Evolutionary conservation across 768 basidiomycete genomes (phyloP).

Genomic region (Podaxis carcinomalis): DNA sequence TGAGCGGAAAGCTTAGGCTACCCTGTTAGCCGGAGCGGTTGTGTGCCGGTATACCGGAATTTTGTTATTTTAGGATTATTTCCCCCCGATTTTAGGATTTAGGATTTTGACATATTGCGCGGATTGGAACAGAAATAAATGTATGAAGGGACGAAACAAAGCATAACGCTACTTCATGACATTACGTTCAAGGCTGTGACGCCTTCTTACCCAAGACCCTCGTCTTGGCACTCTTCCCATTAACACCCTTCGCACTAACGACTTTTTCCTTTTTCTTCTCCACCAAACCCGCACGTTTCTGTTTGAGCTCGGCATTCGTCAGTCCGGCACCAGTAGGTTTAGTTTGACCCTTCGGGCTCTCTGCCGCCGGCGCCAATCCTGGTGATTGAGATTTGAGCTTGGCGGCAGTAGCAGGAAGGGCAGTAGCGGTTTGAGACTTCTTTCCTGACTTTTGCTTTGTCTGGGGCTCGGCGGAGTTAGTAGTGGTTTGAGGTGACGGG

Average conservation of each 20-base stretch:
- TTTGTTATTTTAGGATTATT: neutral
- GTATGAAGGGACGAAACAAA: too few species aligned
- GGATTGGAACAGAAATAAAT: too few species aligned
- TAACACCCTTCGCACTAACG: conserved; percentile 25
- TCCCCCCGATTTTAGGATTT: too few species aligned
- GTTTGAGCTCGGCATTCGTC: conserved; percentile 46
- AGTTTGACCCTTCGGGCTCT: conserved; percentile 13
- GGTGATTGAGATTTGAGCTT: neutral
- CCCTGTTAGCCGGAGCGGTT: neutral
- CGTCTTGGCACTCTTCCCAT: conserved; percentile 48
- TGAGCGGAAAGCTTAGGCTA: too few species aligned
- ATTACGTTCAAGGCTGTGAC: conserved; percentile 23
- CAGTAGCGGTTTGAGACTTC: neutral
- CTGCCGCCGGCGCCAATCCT: conserved; percentile 12
- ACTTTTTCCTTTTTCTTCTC: conserved; percentile 58
- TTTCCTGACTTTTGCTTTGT: neutral
- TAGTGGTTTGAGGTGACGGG: neutral
- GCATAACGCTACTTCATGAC: too few species aligned
- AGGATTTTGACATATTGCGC: too few species aligned
- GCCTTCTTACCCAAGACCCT: conserved; percentile 51
- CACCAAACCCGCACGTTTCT: conserved; percentile 40
- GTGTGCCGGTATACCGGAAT: neutral
- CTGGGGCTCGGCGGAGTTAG: neutral
- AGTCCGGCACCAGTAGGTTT: conserved; percentile 13
- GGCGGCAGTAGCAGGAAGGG: neutral